Evolutionary conservation across 163 green algal genomes (phyloP), one percentile per base, ranked within the genome.

Genomic region (Chlorella variabilis): DNA sequence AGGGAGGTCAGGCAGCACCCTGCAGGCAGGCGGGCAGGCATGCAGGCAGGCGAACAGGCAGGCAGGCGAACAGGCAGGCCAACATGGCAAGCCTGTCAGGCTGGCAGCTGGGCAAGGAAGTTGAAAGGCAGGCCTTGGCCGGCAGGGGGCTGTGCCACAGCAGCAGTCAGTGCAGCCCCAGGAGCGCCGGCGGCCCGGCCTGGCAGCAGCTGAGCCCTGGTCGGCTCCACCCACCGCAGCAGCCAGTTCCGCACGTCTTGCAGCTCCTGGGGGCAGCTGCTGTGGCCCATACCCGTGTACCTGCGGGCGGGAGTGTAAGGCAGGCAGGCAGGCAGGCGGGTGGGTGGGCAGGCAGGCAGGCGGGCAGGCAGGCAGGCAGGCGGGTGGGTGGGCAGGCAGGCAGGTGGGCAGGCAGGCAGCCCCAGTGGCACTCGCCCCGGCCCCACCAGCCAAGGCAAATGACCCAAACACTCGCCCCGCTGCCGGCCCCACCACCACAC

Each of bases 271-370:
- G 71, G 48, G 49, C 78, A 87, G 39, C 38, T 81, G 73, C 71
- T 83, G 78, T 91, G 87, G n/a, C 74, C 66, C 85, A 91, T 87
- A 18, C 87, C 87, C 1, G 63, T 78, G 71, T 91, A 91, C 41
- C 70, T 81, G 69, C 45, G 33, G 25, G 20, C 23, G 66, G 45
- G 15, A 11, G 45, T 54, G 45, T 71, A 20, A 33, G 54, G 48
- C 36, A 54, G 58, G 58, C 6, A 62, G 39, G 5, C 4, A 56
- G 18, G 59, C 4, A 41, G 51, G 8, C n/a, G n/a, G n/a, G n/a
- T n/a, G n/a, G n/a, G n/a, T n/a, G n/a, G n/a, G n/a, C n/a, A n/a
- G n/a, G n/a, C n/a, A n/a, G n/a, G n/a, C n/a, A n/a, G n/a, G n/a
- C n/a, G n/a, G n/a, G n/a, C n/a, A n/a, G n/a, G n/a, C n/a, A n/a